Percentiles rank a stretch among this genome's conserved stretches.
phyloP scores from a whole-genome alignment of 805 yeast genomes.

The Nakazawaea molendinolei region DNA sequence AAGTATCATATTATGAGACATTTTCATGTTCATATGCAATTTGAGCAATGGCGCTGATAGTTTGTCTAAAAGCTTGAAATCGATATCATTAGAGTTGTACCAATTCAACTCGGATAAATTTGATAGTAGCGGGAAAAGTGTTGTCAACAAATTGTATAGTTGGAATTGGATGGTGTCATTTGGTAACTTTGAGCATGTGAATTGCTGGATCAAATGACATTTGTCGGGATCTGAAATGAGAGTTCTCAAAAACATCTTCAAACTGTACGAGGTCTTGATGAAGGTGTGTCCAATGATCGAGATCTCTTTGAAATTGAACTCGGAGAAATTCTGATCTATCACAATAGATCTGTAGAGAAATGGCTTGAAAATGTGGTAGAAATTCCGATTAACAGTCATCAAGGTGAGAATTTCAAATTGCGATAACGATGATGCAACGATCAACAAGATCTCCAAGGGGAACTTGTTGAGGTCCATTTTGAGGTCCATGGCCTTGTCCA shows the following conservation, averaged over 20 bases:
- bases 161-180: not conserved
- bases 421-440: constrained; percentile 3
- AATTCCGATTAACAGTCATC: not conserved
- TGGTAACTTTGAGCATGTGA: constrained; percentile 1
- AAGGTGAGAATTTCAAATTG: constrained; percentile 6
- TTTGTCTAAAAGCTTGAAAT: constrained; percentile 1
- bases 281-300: not conserved
- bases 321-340: constrained; percentile 1
- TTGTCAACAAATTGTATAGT: not conserved
- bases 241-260: constrained; percentile 4
- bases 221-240: not conserved
- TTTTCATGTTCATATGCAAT: constrained; percentile 3
- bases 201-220: not conserved
- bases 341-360: not conserved
- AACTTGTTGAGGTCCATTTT: not conserved
- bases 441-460: constrained; percentile 3
- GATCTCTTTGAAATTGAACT: constrained; percentile 2
- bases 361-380: constrained; percentile 1
- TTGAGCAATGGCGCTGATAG: not conserved
- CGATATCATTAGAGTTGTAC: constrained; percentile 4
- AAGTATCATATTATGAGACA: not conserved
- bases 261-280: constrained; percentile 4
- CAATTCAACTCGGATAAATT: constrained; percentile 1
- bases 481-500: no score
- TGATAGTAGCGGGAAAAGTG: not conserved